Evolutionary conservation across 164 flowering plant species (phyloP).

Genomic region (Tetrastigma voinierianum): DNA sequence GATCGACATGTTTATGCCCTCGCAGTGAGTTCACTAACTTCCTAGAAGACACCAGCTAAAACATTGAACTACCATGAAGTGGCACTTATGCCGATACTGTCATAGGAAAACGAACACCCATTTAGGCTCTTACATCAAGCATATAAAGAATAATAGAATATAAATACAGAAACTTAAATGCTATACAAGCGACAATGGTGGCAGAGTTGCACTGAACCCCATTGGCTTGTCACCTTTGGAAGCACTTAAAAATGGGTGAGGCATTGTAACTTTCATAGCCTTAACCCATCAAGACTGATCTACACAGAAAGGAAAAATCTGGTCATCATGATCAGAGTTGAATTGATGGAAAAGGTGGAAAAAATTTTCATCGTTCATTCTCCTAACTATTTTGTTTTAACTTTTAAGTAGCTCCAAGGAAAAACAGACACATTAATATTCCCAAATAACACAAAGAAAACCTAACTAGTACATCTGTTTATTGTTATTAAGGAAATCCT

Average conservation of each 20-base stretch:
- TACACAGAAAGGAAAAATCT: too few relatives aligned
- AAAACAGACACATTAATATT: too few relatives aligned
- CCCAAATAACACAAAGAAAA: not conserved
- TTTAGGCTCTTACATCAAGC: not conserved
- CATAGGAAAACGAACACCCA: not conserved
- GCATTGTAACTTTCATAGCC: not conserved
- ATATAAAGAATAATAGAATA: not conserved
- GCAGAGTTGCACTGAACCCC: not conserved
- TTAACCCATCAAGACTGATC: not conserved
- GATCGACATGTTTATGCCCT: not conserved
- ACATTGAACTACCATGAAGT: not conserved
- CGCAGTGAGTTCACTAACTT: not conserved
- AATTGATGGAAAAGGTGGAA: not conserved
- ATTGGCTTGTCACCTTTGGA: not conserved
- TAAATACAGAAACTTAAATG: not conserved
- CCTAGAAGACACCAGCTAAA: not conserved
- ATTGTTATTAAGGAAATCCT: not conserved
- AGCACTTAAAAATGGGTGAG: slow-evolving; percentile 1
- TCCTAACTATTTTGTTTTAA: not conserved
- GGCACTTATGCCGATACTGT: too few relatives aligned
- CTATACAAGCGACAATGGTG: not conserved
- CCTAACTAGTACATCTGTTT: not conserved
- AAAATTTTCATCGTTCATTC: not conserved
- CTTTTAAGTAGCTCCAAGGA: not conserved
- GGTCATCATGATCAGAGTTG: not conserved